Evolutionary conservation across 169 alveolate genomes (phyloP).

Genomic region (Plasmodium inui): DNA sequence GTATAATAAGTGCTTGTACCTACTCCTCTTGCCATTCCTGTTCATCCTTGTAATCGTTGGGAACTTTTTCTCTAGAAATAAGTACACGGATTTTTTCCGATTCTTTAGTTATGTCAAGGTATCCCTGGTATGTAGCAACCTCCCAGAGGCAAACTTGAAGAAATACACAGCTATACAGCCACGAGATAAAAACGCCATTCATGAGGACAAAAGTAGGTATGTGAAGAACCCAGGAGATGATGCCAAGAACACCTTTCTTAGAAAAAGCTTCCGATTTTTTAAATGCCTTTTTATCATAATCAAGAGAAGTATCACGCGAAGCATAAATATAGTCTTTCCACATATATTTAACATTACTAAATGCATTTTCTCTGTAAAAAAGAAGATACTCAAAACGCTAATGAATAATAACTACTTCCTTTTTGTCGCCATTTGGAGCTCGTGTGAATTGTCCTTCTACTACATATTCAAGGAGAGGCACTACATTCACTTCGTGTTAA

Average conservation of each 20-base stretch:
- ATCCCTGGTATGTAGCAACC: background rate
- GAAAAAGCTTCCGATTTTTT: background rate
- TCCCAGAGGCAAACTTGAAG: background rate
- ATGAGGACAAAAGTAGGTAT: background rate
- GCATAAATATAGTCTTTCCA: background rate
- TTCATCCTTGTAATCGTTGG: constrained; percentile 5
- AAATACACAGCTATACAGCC: constrained; percentile 5
- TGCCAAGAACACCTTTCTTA: background rate
- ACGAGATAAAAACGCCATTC: background rate
- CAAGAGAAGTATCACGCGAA: background rate
- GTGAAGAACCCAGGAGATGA: background rate
- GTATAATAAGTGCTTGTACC: constrained; percentile 11
- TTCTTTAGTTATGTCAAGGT: constrained; percentile 13
- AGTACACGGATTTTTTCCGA: constrained; percentile 10
- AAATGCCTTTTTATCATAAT: background rate
- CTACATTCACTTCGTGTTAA: constrained; percentile 29
- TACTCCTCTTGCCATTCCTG: background rate
- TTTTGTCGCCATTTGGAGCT: constrained; percentile 38
- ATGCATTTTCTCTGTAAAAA: background rate
- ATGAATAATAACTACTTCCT: constrained; percentile 10
- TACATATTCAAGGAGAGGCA: constrained; percentile 23
- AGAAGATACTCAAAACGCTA: background rate
- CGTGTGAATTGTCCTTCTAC: constrained; percentile 8
- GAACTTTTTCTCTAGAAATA: constrained; percentile 15
- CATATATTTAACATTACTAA: background rate